Evolutionary conservation across 2,329 filamentous ascomycete genomes (phyloP), one percentile per base, ranked within the genome.

Genomic region (Ceratocystiopsis sp.): DNA sequence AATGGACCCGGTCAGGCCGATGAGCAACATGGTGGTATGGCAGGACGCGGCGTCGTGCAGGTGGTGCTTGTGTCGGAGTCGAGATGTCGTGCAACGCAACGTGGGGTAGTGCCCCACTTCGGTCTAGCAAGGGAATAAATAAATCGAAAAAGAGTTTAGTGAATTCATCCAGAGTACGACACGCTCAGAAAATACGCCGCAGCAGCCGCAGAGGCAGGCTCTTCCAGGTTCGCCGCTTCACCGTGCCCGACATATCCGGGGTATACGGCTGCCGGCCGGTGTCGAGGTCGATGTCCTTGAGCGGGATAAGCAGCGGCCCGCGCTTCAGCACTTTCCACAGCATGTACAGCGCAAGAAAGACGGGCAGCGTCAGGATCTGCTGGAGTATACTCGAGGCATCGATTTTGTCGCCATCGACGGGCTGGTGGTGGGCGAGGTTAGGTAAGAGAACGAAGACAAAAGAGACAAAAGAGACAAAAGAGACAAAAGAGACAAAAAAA

Each of bases 1-100:
- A 57, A 98, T 96, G 48, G 87, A 94, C 58, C 91, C 91, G 10
- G 91, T 98, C 21, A 98, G 76, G 45, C 91, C 91, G 54, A 98
- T 86, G 55, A 98, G 78, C 40, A 96, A 75, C 91, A 96, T 96
- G n/a, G 51, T 53, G 19, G 15, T 7, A 18, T 7, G n/a, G 4
- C 18, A 33, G 10, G 32, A 9, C 4, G 4, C 11, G 4, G 11
- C 10, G 13, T 14, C 10, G 32, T 34, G 33, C 32, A 11, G 32
- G 32, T 33, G 32, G 32, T 34, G 15, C 7, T 29, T 29, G 25
- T 8, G 25, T 29, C 9, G 25, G 10, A 11, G 25, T 29, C 25
- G 25, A 29, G 25, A 21, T 21, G 19, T 21, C 19, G 19, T 21
- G 19, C 4, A 21, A 21, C 19, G 19, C 19, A 21, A 21, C 19